Base-by-base conservation (phyloP, 208 protist species). In the Acanthamoeba triangularis region DNA sequence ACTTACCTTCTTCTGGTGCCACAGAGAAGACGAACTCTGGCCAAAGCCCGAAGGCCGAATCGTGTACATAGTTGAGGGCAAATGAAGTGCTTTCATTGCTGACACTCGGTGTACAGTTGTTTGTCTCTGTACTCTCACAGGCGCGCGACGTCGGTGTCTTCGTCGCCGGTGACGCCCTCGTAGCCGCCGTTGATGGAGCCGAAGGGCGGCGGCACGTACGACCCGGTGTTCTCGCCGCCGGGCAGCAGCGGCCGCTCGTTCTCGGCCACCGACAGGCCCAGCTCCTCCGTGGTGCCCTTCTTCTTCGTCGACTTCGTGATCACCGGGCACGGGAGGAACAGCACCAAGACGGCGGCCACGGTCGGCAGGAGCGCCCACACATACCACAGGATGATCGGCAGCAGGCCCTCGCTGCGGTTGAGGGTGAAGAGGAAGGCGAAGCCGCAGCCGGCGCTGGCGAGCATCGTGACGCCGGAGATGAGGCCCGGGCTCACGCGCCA, bases 361-460 rank as follows among this genome's bases (percentile, higher is more conserved):
- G 74, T 52, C 74, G 74, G 74, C 18, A 84, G 37, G 74, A 84
- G 44, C 10, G 41, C 25, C 74, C 74, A 84, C 23, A 84, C 37
- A 41, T 33, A 56, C 30, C 30, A 84, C 37, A 23, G n/a, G 37
- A 84, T 23, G 33, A 88, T 3, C n/a, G 49, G 52, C 49, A 63
- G 80, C 49, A 44, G n/a, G 80, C 41, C 80, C 23, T 25, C n/a
- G 80, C 49, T 28, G 28, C 7, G 44, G 41, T 85, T 41, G 78
- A 85, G 8, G 10, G 13, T 85, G 78, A 85, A 85, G 78, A 85
- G 78, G 78, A 88, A 88, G 80, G 52, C 23, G n/a, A 88, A 14
- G 80, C 80, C 80, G 47, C 47, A 59, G 49, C 35, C 80, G 30
- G n/a, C 30, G 80, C 80, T 88, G 49, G 41, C 11, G 52, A 8